Evolutionary conservation across 176 grass and related monocot genomes (phyloP).

Genomic region (Tillandsia fasciculata): DNA sequence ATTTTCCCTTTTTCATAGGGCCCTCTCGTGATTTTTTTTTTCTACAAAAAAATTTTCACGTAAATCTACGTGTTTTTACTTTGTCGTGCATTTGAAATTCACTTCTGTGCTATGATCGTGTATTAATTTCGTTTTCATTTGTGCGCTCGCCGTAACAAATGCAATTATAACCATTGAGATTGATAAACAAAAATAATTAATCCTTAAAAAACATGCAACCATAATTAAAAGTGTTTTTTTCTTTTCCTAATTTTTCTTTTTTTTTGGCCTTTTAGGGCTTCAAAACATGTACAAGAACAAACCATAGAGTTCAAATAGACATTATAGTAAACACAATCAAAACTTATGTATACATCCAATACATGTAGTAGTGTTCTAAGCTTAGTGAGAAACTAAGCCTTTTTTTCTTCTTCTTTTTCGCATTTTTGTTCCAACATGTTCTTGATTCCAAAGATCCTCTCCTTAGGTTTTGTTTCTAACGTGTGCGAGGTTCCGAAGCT

Average conservation of each 20-base stretch:
- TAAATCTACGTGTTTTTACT: no score
- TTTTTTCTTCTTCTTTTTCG: background rate
- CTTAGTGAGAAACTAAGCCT: slow-evolving; percentile 87
- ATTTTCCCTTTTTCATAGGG: no score
- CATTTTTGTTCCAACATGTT: background rate
- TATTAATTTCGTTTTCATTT: no score
- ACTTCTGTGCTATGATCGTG: no score
- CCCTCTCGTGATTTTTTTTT: no score
- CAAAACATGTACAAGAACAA: background rate
- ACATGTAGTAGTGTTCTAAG: slow-evolving; percentile 1
- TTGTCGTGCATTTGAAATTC: no score
- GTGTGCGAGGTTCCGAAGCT: slow-evolving; percentile 85
- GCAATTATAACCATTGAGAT: no score
- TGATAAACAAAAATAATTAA: no score
- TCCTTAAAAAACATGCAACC: no score
- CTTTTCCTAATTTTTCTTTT: background rate
- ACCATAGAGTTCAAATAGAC: background rate
- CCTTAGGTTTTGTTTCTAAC: slow-evolving; percentile 65
- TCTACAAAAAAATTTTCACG: no score
- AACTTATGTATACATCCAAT: background rate
- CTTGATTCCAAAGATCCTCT: background rate
- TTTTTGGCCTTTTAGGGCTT: background rate
- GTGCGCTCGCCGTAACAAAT: no score
- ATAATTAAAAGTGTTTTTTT: no score
- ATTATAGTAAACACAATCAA: background rate